Evolutionary conservation across 129 eudicot genomes (phyloP).

Genomic region (Glebionis coronaria): DNA sequence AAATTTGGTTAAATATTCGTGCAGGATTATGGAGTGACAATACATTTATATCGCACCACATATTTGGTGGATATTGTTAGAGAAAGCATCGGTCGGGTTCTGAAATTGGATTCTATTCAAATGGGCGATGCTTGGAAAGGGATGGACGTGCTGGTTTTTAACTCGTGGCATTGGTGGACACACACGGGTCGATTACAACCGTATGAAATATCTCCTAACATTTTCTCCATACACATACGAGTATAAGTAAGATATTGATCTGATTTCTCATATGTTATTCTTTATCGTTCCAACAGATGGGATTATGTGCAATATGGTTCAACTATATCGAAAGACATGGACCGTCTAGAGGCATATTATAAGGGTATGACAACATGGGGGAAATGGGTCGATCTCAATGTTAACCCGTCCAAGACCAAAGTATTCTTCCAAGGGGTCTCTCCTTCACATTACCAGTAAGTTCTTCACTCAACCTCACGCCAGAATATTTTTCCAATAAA

Average conservation of each 20-base stretch:
- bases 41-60: slow-evolving; percentile 54
- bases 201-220: slow-evolving; percentile 27
- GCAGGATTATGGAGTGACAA: slow-evolving; percentile 80
- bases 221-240: not conserved
- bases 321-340: slow-evolving; percentile 55
- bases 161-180: slow-evolving; percentile 93
- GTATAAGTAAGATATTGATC: not conserved
- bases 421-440: slow-evolving; percentile 83
- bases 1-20: not conserved
- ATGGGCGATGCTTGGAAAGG: slow-evolving; percentile 69
- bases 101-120: slow-evolving; percentile 61
- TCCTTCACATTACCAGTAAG: slow-evolving; percentile 72
- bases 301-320: slow-evolving; percentile 75
- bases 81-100: slow-evolving; percentile 50
- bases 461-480: slow-evolving; percentile 3
- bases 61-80: slow-evolving; percentile 68
- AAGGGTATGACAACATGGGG: slow-evolving; percentile 85
- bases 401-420: slow-evolving; percentile 60
- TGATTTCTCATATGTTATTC: not conserved
- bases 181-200: slow-evolving; percentile 59
- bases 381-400: slow-evolving; percentile 67
- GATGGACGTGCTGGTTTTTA: slow-evolving; percentile 73
- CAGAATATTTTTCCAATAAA: not conserved
- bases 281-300: slow-evolving; percentile 44
- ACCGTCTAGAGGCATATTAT: slow-evolving; percentile 63